These are phyloP conservation scores for Sporothrix pseudoabietina DNA, from an alignment of 2,329 filamentous ascomycete genomes.

Conservation along the genomic window DNA sequence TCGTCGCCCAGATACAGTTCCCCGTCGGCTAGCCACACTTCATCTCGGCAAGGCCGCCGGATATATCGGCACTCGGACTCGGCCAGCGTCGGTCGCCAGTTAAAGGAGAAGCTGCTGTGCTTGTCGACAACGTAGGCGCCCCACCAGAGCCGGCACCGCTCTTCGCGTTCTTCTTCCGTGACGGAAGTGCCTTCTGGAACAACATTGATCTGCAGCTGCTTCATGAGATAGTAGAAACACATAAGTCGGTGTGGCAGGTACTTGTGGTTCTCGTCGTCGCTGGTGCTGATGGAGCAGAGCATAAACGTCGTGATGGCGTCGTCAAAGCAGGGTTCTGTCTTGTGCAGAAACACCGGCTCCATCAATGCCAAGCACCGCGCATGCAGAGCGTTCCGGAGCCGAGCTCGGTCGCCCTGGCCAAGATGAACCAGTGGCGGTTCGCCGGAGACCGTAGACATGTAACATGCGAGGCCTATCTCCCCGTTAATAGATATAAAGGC, in stretches of 20 bases:
- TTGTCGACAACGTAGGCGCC: slow-evolving; percentile 15
- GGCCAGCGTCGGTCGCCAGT: slow-evolving; percentile 15
- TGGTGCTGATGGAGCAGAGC: neutral
- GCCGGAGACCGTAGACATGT: neutral
- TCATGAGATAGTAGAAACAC: neutral
- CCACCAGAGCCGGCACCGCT: slow-evolving; percentile 13
- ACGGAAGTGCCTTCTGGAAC: neutral
- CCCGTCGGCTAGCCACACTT: neutral
- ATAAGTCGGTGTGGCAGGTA: neutral
- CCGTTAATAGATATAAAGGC: neutral
- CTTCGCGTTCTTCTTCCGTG: neutral
- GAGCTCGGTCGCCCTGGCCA: neutral
- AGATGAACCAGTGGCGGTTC: neutral
- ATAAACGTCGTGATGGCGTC: slow-evolving; percentile 13
- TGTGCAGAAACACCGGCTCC: neutral
- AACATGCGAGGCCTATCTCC: neutral
- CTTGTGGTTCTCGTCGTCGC: slow-evolving; percentile 17
- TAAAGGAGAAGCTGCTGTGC: slow-evolving; percentile 20
- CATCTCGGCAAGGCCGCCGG: neutral
- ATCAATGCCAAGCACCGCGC: neutral
- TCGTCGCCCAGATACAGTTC: slow-evolving; percentile 1
- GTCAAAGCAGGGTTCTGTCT: slow-evolving; percentile 14
- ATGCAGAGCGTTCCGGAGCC: slow-evolving; percentile 11
- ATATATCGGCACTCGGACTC: slow-evolving; percentile 9
- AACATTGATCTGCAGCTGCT: slow-evolving; percentile 13